Evolutionary conservation across 2,329 filamentous ascomycete genomes (phyloP), one percentile per base, ranked within the genome.

Genomic region (Colletotrichum agaves): DNA sequence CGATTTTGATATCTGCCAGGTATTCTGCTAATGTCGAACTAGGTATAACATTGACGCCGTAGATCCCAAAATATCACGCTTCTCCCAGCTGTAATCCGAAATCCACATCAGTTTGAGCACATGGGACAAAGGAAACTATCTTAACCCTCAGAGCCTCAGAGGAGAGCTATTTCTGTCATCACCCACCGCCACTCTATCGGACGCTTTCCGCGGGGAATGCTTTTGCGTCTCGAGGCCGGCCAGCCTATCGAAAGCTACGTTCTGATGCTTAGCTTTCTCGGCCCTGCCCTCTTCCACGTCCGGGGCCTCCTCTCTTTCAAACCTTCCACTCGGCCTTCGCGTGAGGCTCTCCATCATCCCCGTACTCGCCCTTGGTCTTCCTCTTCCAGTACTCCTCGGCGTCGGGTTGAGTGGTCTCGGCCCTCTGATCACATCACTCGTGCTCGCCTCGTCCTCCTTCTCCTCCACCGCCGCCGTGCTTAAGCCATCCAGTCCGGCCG

Each of bases 181-280:
- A 17, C 61, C 63, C 2, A 23, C 21, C 19, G 41, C 52, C 15
- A 77, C 74, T 67, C 77, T 73, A n/a, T 78, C 78, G 3, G 81
- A 82, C 27, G 46, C 19, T 41, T 81, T 82, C 33, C 75, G 74
- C 67, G 81, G 76, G 64, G 84, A 71, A 57, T 82, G 83, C 31
- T 84, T 80, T 55, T 77, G 73, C 55, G 83, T 59, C 1, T 79
- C 80, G 33, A 81, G 64, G 37, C 80, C 84, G 19, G 82, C 81
- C 1, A 75, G 72, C 15, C 80, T 81, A 19, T 68, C 70, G 1
- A 75, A 69, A 35, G 70, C 69, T n/a, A 71, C 65, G 7, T 70
- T 64, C 68, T 71, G 71, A 15, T 56, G 64, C 23, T 46, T 31
- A 2, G 23, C 50, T 17, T 53, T 53, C 5, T 53, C 50, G 0